These are phyloP conservation scores for Cercophora sp. DNA, from an alignment of 495 filamentous ascomycete genomes.

Conservation along the genomic window DNA sequence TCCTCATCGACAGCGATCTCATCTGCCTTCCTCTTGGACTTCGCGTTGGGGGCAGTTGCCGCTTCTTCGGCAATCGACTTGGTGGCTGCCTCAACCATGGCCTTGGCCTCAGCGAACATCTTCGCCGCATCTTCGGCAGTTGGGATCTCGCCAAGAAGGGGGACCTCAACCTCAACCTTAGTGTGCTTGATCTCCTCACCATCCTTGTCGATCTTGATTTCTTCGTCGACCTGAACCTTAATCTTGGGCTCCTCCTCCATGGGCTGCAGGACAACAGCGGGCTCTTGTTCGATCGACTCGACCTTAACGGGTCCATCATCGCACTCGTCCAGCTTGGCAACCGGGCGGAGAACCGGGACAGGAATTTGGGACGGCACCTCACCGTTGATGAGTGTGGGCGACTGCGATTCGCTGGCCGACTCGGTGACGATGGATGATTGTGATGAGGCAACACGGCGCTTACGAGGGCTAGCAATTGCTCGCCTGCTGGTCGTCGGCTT, in stretches of 20 bases:
- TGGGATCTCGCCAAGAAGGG: conserved; percentile 59
- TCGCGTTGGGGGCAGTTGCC: conserved; percentile 42
- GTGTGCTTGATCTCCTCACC: conserved; percentile 67
- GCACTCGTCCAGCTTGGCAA: conserved; percentile 30
- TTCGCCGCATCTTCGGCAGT: conserved; percentile 68
- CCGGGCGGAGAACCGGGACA: conserved; percentile 15
- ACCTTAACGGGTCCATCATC: conserved; percentile 33
- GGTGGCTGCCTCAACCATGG: conserved; percentile 83
- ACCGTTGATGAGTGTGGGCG: conserved; percentile 33
- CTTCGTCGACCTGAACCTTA: conserved; percentile 66
- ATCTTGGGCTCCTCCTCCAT: conserved; percentile 56
- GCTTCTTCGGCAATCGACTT: conserved; percentile 42
- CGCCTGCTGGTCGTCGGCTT: conserved; percentile 46
- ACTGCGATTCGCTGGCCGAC: conserved; percentile 27
- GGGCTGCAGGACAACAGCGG: conserved; percentile 39
- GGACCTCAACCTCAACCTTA: conserved; percentile 71
- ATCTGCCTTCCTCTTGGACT: conserved; percentile 77
- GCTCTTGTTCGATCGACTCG: conserved; percentile 41
- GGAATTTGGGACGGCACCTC: conserved; percentile 27
- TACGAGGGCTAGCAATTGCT: conserved; percentile 58
- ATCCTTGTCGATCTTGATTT: conserved; percentile 58
- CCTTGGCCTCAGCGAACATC: conserved; percentile 81
- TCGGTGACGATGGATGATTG: conserved; percentile 29
- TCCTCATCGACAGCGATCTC: conserved; percentile 55
- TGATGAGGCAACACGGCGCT: conserved; percentile 57